Evolutionary conservation across 176 grass and related monocot species (phyloP).

Genomic region (Oryza coarctata): DNA sequence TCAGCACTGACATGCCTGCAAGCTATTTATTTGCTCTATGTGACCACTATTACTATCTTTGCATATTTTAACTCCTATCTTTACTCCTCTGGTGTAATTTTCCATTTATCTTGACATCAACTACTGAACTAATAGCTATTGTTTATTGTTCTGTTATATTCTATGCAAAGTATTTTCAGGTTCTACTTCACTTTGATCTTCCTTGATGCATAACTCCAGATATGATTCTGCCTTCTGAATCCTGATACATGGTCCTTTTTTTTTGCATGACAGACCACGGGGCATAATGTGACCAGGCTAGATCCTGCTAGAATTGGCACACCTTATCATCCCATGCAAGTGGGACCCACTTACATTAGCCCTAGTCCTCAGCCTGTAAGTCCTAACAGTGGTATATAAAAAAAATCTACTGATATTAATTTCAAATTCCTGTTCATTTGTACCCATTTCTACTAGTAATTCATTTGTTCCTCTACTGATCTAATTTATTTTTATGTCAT

Average conservation of each 20-base stretch:
- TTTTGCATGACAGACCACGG: slow-evolving; percentile 42
- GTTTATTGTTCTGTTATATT: slow-evolving; percentile 1
- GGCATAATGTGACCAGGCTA: slow-evolving; percentile 39
- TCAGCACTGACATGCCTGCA: neutral
- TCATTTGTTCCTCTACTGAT: neutral
- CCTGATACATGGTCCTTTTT: slow-evolving; percentile 18
- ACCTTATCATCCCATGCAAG: slow-evolving; percentile 59
- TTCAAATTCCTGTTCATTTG: neutral
- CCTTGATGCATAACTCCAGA: slow-evolving; percentile 6
- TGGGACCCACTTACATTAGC: slow-evolving; percentile 43
- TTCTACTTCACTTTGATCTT: slow-evolving; percentile 8
- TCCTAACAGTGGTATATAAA: neutral
- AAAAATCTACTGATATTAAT: neutral
- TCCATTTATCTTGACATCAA: neutral
- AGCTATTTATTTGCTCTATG: slow-evolving; percentile 2
- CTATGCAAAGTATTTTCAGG: slow-evolving; percentile 12
- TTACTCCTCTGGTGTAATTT: neutral
- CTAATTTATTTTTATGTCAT: slow-evolving; percentile 12
- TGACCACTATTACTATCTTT: neutral
- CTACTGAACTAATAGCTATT: neutral
- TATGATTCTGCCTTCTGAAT: slow-evolving; percentile 24
- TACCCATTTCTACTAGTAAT: neutral
- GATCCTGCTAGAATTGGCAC: slow-evolving; percentile 51
- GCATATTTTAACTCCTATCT: neutral
- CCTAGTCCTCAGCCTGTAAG: slow-evolving; percentile 52